Percentiles rank a stretch among this genome's conserved stretches.
Evolutionary conservation across 2,329 filamentous ascomycete species (phyloP).

Genomic region (Talaromyces sp.): DNA sequence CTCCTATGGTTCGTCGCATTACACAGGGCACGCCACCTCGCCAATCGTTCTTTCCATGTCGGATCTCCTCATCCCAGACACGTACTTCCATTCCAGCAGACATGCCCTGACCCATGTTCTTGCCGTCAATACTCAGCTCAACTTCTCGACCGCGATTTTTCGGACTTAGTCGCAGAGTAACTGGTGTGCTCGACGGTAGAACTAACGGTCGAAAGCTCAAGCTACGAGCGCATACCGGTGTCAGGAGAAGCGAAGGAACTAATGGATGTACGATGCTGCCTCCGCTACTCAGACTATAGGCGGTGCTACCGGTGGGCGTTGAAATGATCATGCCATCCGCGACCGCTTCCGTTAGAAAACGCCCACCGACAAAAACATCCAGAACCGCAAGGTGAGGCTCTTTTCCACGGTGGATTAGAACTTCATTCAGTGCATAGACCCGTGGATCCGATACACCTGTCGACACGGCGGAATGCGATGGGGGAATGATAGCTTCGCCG

Average conservation of each 20-base stretch:
- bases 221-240: slow-evolving; percentile 88
- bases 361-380: slow-evolving; percentile 82
- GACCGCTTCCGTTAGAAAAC: slow-evolving; percentile 88
- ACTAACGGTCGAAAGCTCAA: slow-evolving; percentile 90
- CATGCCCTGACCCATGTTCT: slow-evolving; percentile 62
- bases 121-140: slow-evolving; percentile 76
- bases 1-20: slow-evolving; percentile 60
- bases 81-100: slow-evolving; percentile 77
- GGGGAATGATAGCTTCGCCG: slow-evolving; percentile 49
- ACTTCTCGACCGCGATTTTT: slow-evolving; percentile 74
- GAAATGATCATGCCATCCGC: slow-evolving; percentile 93
- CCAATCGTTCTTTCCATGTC: slow-evolving; percentile 53
- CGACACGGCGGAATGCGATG: slow-evolving; percentile 35
- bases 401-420: slow-evolving; percentile 86
- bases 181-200: slow-evolving; percentile 77
- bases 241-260: slow-evolving; percentile 82
- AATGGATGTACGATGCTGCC: slow-evolving; percentile 93
- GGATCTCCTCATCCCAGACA: slow-evolving; percentile 81
- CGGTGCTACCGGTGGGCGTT: slow-evolving; percentile 91
- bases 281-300: slow-evolving; percentile 89
- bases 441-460: slow-evolving; percentile 34
- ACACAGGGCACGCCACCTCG: slow-evolving; percentile 87
- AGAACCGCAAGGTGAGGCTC: slow-evolving; percentile 89
- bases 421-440: slow-evolving; percentile 83
- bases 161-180: slow-evolving; percentile 76